These are phyloP conservation scores for Phylloporus sp. DNA, from an alignment of 768 basidiomycete genomes.

Conservation along the genomic window DNA sequence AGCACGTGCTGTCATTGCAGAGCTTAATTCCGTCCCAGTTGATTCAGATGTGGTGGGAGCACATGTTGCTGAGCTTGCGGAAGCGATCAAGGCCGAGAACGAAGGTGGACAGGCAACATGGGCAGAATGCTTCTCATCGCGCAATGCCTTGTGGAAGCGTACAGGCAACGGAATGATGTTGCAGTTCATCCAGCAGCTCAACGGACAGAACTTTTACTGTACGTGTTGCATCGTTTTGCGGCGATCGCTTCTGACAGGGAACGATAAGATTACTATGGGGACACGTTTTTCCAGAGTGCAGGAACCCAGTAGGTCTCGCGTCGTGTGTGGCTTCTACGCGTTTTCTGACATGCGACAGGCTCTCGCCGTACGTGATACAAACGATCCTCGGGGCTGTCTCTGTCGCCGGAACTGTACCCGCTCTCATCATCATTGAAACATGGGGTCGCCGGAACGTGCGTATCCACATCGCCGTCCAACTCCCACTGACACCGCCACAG, in stretches of 20 bases:
- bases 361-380: constrained; percentile 69
- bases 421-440: constrained; percentile 61
- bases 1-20: constrained; percentile 11
- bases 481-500: neutral
- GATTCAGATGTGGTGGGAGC: constrained; percentile 11
- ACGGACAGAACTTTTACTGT: constrained; percentile 18
- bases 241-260: neutral
- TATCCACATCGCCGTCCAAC: constrained; percentile 8
- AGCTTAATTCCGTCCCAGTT: constrained; percentile 11
- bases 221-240: neutral
- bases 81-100: constrained; percentile 14
- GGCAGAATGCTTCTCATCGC: constrained; percentile 14
- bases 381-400: constrained; percentile 69
- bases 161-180: constrained; percentile 16
- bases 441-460: constrained; percentile 65
- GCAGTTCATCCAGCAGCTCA: constrained; percentile 15
- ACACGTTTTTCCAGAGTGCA: constrained; percentile 42
- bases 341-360: constrained; percentile 24
- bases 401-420: constrained; percentile 66
- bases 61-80: constrained; percentile 12
- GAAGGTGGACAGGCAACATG: constrained; percentile 15
- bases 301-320: constrained; percentile 47
- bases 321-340: no score
- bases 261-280: constrained; percentile 14
- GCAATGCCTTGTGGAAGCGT: constrained; percentile 16